Conservation (phyloP, 129 eudicot species). For the Arctium minus region DNA sequence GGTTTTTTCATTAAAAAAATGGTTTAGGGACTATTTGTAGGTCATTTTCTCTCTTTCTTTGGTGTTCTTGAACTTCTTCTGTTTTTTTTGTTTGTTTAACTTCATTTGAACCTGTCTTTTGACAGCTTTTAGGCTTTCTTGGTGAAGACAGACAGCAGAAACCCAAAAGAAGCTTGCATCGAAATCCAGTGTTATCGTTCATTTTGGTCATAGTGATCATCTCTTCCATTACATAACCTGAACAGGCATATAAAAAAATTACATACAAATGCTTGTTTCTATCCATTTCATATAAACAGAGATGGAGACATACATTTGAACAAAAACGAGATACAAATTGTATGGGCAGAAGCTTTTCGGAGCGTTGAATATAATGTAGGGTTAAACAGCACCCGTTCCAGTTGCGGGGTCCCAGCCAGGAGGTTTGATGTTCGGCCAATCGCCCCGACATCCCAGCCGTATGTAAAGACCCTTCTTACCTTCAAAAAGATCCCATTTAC, state of each 20-base stretch:
- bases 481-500: conserved; percentile 21
- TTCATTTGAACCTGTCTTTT: background rate
- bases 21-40: too few species aligned
- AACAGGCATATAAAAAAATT: background rate
- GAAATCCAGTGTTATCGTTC: background rate
- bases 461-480: conserved; percentile 90
- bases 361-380: background rate
- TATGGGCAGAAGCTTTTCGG: background rate
- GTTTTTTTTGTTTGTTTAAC: background rate
- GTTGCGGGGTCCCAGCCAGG: conserved; percentile 88
- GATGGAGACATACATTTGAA: background rate
- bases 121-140: background rate
- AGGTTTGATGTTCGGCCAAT: conserved; percentile 95
- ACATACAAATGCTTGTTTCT: background rate
- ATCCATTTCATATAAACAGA: background rate
- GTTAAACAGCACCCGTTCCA: conserved; percentile 27
- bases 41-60: too few species aligned
- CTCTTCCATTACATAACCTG: background rate
- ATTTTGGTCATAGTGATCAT: background rate
- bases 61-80: background rate
- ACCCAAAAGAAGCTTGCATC: background rate
- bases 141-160: background rate
- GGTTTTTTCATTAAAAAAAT: too few species aligned
- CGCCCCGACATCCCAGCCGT: conserved; percentile 92
- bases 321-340: background rate